Evolutionary conservation across 2,329 filamentous ascomycete species (phyloP), one percentile per base, ranked within the genome.

Genomic region (Aspergillus costaricaensis): DNA sequence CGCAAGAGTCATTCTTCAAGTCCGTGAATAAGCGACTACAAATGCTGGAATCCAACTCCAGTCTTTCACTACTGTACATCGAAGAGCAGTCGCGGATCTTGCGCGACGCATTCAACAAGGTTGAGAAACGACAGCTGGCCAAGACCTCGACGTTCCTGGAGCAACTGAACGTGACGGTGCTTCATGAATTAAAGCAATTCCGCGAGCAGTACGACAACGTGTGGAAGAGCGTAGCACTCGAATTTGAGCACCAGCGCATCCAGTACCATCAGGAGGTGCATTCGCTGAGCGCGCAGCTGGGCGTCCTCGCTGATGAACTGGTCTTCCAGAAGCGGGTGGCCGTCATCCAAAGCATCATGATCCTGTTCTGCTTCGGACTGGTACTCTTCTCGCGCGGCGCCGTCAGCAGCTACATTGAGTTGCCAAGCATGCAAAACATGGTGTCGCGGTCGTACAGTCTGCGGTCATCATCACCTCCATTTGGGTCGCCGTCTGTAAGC

Each of bases 1-100:
- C 96, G 1, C 95, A 99, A 75, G 95, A 99, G 74, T 95, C 91
- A 1, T 98, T 99, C 77, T 99, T 97, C 84, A 98, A 98, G 75
- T 91, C 92, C 4, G 89, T 98, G 8, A 92, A 93, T 64, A 98
- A 98, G 76, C 91, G 95, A 1, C 83, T 99, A 4, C 91, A 94
- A 65, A 88, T 93, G 68, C 87, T 98, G 7, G 95, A 99, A 76
- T 86, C 91, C 15, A 99, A 98, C 74, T 92, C 93, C 10, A 96
- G 94, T 0, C 82, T 98, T 10, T 96, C 93, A 0, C 81, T 98
- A 8, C 91, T 96, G 70, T 99, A 99, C 72, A 96, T 99, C 61
- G 94, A 98, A 78, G 92, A 96, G 61, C 95, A 98, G 74, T 97
- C 94, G 4, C 89, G 88, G 52, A 92, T 96, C 63, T 82, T 98